Evolutionary conservation across 73 alveolate species (phyloP).

Genomic region (Paramecium primaurelia): DNA sequence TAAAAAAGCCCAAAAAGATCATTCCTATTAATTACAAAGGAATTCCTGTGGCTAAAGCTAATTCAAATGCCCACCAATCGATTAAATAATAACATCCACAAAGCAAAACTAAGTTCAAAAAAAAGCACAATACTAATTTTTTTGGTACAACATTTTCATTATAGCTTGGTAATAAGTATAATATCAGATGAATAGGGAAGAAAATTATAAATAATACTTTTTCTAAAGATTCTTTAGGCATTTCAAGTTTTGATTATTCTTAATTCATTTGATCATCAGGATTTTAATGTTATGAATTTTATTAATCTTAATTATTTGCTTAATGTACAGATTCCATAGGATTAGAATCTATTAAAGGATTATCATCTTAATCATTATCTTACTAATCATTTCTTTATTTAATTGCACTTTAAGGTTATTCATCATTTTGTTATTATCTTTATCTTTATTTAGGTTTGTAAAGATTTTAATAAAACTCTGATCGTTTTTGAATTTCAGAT

Average conservation of each 20-base stretch:
- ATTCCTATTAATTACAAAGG: slow-evolving; percentile 5
- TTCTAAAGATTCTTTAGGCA: background rate
- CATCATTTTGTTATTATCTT: background rate
- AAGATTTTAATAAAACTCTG: slow-evolving; percentile 14
- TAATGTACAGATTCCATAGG: slow-evolving; percentile 17
- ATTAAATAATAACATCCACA: background rate
- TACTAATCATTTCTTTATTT: background rate
- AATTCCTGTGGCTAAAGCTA: slow-evolving; percentile 3
- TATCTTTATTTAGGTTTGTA: background rate
- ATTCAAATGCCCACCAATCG: slow-evolving; percentile 50
- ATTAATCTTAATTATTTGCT: background rate
- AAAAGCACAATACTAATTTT: slow-evolving; percentile 31
- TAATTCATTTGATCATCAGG: background rate
- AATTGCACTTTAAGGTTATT: background rate
- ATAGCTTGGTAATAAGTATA: background rate
- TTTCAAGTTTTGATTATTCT: background rate
- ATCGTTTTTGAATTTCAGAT: background rate
- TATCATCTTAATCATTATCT: background rate
- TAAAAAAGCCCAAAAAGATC: background rate
- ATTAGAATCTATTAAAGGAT: slow-evolving; percentile 28
- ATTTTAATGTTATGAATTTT: background rate
- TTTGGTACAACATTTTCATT: slow-evolving; percentile 1
- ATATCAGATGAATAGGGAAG: slow-evolving; percentile 19
- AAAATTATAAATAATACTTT: background rate
- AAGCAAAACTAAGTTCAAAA: background rate